Percentiles rank a stretch among this genome's conserved stretches.
Conservation (phyloP, 345 rosid species). For the Eucalyptus pauciflora region DNA sequence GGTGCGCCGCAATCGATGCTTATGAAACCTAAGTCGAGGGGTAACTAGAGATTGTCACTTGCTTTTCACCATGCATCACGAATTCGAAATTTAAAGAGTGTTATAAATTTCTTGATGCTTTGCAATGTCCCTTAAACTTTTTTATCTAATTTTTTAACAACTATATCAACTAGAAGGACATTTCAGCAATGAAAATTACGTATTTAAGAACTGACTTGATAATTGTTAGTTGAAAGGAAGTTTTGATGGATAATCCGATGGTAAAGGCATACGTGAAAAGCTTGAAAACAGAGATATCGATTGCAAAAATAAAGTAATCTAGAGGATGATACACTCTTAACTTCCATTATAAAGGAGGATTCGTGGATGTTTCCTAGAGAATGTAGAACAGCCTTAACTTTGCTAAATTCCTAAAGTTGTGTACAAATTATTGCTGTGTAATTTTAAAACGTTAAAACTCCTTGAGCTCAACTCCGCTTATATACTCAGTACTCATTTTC, state of each 20-base stretch:
- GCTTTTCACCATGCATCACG: neutral
- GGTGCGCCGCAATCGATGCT: conserved; percentile 13
- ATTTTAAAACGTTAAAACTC: neutral
- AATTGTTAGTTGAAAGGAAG: neutral
- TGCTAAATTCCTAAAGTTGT: neutral
- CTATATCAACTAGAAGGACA: neutral
- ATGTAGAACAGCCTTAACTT: neutral
- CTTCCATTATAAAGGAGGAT: neutral
- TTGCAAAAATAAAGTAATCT: neutral
- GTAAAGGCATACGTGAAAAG: neutral
- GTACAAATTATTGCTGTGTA: neutral
- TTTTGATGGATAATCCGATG: neutral
- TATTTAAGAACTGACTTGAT: neutral
- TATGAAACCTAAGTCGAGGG: neutral
- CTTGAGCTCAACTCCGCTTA: neutral
- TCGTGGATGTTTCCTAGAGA: neutral
- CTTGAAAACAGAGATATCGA: neutral
- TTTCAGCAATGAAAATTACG: neutral
- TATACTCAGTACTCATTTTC: neutral
- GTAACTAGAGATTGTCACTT: neutral
- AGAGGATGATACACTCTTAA: neutral
- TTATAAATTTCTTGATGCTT: neutral
- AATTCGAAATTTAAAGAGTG: neutral
- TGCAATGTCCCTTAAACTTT: neutral
- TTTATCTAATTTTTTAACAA: neutral